phyloP scores from a whole-genome alignment of 192 early-diverging fungal species.

The Linnemannia exigua region DNA sequence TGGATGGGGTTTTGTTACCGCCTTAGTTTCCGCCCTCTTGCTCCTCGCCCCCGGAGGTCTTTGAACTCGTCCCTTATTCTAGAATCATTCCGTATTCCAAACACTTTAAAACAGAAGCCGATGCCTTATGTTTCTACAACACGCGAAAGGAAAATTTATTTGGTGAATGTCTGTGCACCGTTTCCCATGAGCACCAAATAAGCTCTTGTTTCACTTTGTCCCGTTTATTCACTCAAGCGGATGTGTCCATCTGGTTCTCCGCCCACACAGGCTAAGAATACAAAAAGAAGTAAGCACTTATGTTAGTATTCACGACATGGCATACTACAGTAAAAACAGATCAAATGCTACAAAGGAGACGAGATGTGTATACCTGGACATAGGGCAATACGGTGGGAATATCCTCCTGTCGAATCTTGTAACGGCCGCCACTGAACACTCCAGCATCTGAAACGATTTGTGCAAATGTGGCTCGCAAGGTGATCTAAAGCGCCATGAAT shows the following conservation, averaged over 20 bases:
- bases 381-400: constrained; percentile 31
- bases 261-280: constrained; percentile 30
- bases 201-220: not conserved
- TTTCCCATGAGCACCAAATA: not conserved
- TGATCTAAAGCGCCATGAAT: constrained; percentile 2
- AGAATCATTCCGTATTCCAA: not conserved
- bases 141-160: not conserved
- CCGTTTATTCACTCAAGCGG: not conserved
- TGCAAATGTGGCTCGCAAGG: constrained; percentile 24
- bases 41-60: not conserved
- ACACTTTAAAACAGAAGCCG: not conserved
- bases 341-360: not conserved
- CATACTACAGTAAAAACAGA: too few relatives aligned
- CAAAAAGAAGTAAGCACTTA: not conserved
- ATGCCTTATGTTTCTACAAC: too few relatives aligned
- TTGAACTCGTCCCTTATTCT: not conserved
- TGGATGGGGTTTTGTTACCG: constrained; percentile 10
- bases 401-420: constrained; percentile 44
- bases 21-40: not conserved
- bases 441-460: constrained; percentile 34
- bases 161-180: not conserved
- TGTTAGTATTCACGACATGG: not conserved
- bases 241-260: constrained; percentile 34
- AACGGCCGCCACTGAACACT: constrained; percentile 34
- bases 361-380: constrained; percentile 25